Conservation (phyloP, 2,329 filamentous ascomycete genomes). For the Aphanocladium album region DNA sequence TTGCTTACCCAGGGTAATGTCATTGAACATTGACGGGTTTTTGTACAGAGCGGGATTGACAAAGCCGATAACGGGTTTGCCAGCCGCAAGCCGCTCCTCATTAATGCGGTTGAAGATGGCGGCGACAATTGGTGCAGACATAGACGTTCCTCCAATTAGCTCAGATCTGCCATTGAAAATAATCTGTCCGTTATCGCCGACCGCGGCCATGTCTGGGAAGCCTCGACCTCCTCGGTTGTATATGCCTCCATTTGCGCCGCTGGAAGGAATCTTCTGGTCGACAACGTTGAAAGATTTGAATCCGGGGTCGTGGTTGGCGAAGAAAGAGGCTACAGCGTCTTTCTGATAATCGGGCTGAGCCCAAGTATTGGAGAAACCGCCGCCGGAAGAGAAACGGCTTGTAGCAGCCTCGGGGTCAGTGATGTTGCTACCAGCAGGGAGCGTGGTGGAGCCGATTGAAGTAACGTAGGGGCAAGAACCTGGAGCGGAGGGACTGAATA, state of each 20-base stretch:
- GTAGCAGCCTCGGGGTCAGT: conserved; percentile 40
- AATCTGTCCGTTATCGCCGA: conserved; percentile 42
- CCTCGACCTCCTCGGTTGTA: conserved; percentile 37
- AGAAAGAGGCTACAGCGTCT: conserved; percentile 30
- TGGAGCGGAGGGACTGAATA: conserved; percentile 31
- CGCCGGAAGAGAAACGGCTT: conserved; percentile 31
- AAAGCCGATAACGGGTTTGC: conserved; percentile 35
- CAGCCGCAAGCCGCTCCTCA: conserved; percentile 17
- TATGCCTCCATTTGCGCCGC: conserved; percentile 24
- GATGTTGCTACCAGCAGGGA: conserved; percentile 35
- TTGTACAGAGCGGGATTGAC: conserved; percentile 12
- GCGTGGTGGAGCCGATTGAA: conserved; percentile 42
- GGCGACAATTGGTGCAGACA: conserved; percentile 17
- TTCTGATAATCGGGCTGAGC: conserved; percentile 42
- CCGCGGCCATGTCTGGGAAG: conserved; percentile 34
- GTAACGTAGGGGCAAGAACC: conserved; percentile 41
- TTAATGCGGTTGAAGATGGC: conserved; percentile 18
- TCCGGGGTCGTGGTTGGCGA: conserved; percentile 30
- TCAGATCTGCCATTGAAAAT: conserved; percentile 25
- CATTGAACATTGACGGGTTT: conserved; percentile 5
- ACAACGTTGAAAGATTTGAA: conserved; percentile 27
- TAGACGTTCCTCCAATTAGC: conserved; percentile 13
- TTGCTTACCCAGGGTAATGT: not conserved
- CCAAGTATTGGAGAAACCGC: conserved; percentile 37
- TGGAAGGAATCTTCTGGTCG: conserved; percentile 29